Percentiles rank a stretch among this genome's conserved stretches.
phyloP scores from a whole-genome alignment of 2,329 filamentous ascomycete genomes.

The Calonectria hongkongensis region DNA sequence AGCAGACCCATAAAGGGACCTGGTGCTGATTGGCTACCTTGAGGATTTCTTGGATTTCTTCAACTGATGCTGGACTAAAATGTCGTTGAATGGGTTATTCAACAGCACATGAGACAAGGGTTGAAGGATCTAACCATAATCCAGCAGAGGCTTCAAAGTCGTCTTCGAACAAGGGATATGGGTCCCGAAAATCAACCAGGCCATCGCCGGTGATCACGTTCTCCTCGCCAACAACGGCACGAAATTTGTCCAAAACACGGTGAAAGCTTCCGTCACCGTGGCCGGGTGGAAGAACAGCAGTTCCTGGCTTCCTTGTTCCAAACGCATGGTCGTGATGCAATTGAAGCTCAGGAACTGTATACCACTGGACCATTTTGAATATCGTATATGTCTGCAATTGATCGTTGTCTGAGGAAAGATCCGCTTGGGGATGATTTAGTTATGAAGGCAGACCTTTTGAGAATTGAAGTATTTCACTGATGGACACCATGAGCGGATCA shows the following conservation, averaged over 20 bases:
- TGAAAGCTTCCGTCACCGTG: slow-evolving; percentile 1
- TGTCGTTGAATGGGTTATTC: neutral
- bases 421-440: no score
- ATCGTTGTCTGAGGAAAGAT: no score
- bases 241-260: neutral
- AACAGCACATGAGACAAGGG: no score
- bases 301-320: neutral
- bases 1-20: slow-evolving; percentile 10
- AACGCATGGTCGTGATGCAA: slow-evolving; percentile 7
- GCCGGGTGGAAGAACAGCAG: neutral
- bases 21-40: slow-evolving; percentile 11
- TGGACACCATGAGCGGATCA: no score
- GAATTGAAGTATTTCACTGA: neutral
- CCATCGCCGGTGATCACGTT: neutral
- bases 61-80: neutral
- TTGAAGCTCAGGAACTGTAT: slow-evolving; percentile 10
- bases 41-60: slow-evolving; percentile 1
- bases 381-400: no score
- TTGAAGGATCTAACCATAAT: neutral
- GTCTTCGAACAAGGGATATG: neutral
- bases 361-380: slow-evolving; percentile 13
- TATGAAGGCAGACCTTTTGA: neutral
- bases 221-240: neutral
- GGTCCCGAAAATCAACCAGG: neutral
- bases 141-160: slow-evolving; percentile 2